A percentile compares a stretch with the other conserved stretches of the same genome.
phyloP scores from a whole-genome alignment of 208 protist genomes.

The Wallacemonas sp. region DNA sequence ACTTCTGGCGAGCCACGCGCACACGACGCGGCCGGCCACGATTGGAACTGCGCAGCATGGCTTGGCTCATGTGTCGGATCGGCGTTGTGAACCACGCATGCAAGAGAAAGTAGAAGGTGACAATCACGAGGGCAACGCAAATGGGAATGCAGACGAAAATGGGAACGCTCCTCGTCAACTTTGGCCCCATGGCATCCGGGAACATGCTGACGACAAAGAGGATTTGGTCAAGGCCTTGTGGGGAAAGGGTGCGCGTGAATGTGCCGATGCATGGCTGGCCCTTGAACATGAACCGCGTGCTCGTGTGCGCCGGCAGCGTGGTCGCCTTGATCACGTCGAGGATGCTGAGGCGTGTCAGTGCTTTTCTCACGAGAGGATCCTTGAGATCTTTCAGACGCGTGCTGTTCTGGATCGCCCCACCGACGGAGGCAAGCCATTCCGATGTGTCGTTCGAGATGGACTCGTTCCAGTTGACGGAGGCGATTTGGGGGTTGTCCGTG shows the following conservation, averaged over 20 bases:
- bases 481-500: neutral
- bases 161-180: neutral
- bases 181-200: neutral
- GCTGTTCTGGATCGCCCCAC: neutral
- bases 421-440: neutral
- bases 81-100: neutral
- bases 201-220: neutral
- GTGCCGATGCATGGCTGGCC: neutral
- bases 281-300: neutral
- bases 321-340: neutral
- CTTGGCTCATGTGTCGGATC: neutral
- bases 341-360: neutral
- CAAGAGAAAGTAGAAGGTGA: neutral
- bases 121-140: neutral
- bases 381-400: neutral
- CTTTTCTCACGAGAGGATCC: neutral
- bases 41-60: neutral
- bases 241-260: neutral
- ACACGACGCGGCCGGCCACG: neutral
- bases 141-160: neutral
- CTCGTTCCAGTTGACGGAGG: slow-evolving; percentile 6
- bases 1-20: neutral
- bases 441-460: slow-evolving; percentile 8
- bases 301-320: neutral
- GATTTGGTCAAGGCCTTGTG: neutral